These are phyloP conservation scores for Phaeotremella skinneri DNA, from an alignment of 768 basidiomycete species.

Conservation along the genomic window DNA sequence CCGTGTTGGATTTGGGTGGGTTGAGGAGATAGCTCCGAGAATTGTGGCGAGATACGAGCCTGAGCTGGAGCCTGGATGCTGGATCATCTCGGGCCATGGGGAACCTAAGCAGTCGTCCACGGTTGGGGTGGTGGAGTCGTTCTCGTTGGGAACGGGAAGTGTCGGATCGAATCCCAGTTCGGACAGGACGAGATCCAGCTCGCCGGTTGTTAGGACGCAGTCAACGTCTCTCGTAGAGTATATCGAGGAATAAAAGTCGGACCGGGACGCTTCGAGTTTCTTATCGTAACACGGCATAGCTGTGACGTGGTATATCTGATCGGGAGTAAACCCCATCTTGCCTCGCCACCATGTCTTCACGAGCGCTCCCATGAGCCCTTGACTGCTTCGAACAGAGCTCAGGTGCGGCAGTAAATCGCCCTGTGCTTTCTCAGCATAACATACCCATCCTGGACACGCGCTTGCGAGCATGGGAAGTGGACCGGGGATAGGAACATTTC, in stretches of 20 bases:
- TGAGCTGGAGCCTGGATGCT: conserved; percentile 80
- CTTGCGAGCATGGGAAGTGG: conserved; percentile 85
- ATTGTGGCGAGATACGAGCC: conserved; percentile 87
- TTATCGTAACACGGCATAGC: conserved; percentile 99
- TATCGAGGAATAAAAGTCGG: conserved; percentile 73
- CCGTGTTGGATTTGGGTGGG: conserved; percentile 35
- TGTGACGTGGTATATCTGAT: conserved; percentile 89
- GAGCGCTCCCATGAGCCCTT: conserved; percentile 88
- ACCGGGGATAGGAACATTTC: conserved; percentile 8
- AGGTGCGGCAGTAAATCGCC: conserved; percentile 90
- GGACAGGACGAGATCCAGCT: conserved; percentile 77
- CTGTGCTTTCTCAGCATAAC: conserved; percentile 97
- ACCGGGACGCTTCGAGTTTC: conserved; percentile 93
- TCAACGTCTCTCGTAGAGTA: conserved; percentile 90
- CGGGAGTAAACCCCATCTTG: conserved; percentile 66
- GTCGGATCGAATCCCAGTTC: conserved; percentile 79
- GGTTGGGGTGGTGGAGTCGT: conserved; percentile 21
- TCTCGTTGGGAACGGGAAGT: conserved; percentile 59
- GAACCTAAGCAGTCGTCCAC: conserved; percentile 12
- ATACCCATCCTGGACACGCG: conserved; percentile 98
- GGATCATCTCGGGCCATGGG: conserved; percentile 68
- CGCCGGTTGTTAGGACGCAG: conserved; percentile 95
- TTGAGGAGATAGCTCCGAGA: conserved; percentile 58
- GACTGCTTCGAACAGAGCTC: conserved; percentile 81
- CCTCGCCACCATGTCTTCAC: conserved; percentile 83